phyloP scores from a whole-genome alignment of 331 rosid species.

The Quercus lobata region DNA sequence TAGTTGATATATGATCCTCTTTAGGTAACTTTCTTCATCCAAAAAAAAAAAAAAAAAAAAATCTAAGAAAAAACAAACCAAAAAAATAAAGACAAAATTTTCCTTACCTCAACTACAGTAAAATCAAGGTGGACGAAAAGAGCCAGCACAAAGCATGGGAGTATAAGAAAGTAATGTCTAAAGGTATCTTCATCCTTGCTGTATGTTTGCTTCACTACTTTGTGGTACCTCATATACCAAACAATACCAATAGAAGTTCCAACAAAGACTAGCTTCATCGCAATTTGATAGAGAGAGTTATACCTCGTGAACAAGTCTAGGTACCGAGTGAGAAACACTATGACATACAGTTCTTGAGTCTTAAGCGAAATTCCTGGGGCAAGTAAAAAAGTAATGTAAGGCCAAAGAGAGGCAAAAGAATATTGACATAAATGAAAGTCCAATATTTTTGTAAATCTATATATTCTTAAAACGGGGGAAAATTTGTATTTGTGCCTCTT shows the following conservation, averaged over 20 bases:
- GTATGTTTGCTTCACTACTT: constrained; percentile 38
- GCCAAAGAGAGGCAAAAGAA: not conserved
- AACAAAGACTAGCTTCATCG: constrained; percentile 19
- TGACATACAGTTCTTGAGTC: constrained; percentile 37
- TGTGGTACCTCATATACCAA: constrained; percentile 40
- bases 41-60: not conserved
- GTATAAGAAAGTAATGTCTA: constrained; percentile 25
- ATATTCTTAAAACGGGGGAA: too few relatives aligned
- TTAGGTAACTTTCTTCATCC: not conserved
- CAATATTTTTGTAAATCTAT: too few relatives aligned
- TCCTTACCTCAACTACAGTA: constrained; percentile 13
- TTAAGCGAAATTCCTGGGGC: constrained; percentile 37
- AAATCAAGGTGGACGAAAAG: constrained; percentile 12
- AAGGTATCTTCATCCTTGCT: constrained; percentile 32
- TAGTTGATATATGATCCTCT: not conserved
- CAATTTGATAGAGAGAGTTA: constrained; percentile 27
- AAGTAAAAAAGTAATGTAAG: not conserved
- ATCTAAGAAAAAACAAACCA: not conserved
- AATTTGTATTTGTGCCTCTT: too few relatives aligned
- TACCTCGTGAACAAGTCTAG: constrained; percentile 23
- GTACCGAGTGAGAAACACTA: constrained; percentile 36
- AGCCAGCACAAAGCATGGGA: constrained; percentile 19
- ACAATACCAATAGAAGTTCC: constrained; percentile 31
- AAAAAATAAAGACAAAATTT: not conserved
- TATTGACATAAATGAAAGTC: too few relatives aligned